Percentiles rank a stretch among this genome's conserved stretches.
Evolutionary conservation across 441 rosid genomes (phyloP).

Genomic region (Populus tomentosa): DNA sequence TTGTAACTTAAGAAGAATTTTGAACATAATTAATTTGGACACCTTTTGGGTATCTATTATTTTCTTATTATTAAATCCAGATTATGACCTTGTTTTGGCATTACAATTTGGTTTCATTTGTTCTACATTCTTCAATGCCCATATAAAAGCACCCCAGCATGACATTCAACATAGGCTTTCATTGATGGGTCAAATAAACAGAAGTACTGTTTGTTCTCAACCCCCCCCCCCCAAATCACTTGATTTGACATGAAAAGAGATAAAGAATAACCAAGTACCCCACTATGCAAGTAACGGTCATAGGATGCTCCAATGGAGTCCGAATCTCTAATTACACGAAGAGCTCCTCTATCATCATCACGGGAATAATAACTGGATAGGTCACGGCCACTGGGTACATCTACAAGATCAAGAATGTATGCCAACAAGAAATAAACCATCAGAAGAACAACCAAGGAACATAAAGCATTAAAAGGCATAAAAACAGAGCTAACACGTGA

Average conservation of each 20-base stretch:
- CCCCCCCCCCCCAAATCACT: too few species aligned
- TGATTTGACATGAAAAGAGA: background rate
- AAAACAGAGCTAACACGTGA: background rate
- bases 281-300: conserved; percentile 49
- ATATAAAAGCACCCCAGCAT: background rate
- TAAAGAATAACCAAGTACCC: conserved; percentile 31
- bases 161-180: background rate
- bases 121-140: background rate
- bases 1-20: background rate
- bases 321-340: conserved; percentile 39
- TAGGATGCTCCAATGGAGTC: conserved; percentile 58
- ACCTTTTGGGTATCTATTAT: background rate
- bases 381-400: conserved; percentile 40
- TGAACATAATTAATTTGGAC: background rate
- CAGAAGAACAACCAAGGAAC: background rate
- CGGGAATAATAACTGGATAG: conserved; percentile 35
- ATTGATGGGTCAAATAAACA: too few species aligned
- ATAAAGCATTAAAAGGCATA: background rate
- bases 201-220: too few species aligned
- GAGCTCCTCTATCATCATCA: conserved; percentile 46
- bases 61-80: background rate
- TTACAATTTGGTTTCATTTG: background rate
- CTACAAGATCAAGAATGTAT: conserved; percentile 30
- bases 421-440: conserved; percentile 12
- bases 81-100: background rate